phyloP scores from a whole-genome alignment of 306 rosid genomes.

The Begonia fuchsioides region DNA sequence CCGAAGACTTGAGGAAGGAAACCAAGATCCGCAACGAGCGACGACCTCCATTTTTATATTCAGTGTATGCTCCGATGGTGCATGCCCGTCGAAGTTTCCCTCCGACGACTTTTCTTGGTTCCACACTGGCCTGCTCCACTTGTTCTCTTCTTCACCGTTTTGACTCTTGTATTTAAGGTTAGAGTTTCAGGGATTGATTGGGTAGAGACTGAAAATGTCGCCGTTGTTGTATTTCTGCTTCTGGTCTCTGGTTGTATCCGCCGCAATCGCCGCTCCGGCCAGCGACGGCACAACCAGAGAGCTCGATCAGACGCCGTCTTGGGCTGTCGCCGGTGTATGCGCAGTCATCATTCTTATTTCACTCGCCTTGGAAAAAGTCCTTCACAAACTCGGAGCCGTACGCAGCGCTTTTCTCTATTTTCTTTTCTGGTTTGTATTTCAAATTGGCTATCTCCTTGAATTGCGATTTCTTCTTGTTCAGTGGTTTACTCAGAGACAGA shows the following conservation, averaged over 20 bases:
- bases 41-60: too few species aligned
- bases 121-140: too few species aligned
- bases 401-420: not conserved
- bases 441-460: not conserved
- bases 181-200: not conserved
- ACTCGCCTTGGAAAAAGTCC: conserved; percentile 44
- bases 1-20: too few species aligned
- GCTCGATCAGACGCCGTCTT: conserved; percentile 76
- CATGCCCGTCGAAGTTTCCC: too few species aligned
- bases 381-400: conserved; percentile 72
- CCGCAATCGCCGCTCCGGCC: conserved; percentile 39
- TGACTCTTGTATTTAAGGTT: too few species aligned
- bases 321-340: conserved; percentile 88
- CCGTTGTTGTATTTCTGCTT: conserved; percentile 11
- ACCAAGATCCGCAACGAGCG: too few species aligned
- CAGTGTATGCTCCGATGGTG: too few species aligned
- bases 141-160: too few species aligned
- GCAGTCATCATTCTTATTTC: conserved; percentile 66
- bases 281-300: conserved; percentile 19
- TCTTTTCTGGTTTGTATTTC: not conserved
- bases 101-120: too few species aligned
- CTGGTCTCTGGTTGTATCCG: conserved; percentile 6
- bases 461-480: conserved; percentile 10
- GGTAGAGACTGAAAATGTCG: not conserved
- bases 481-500: conserved; percentile 41